Conservation (phyloP, 768 basidiomycete species). For the Auriscalpium orientale region DNA sequence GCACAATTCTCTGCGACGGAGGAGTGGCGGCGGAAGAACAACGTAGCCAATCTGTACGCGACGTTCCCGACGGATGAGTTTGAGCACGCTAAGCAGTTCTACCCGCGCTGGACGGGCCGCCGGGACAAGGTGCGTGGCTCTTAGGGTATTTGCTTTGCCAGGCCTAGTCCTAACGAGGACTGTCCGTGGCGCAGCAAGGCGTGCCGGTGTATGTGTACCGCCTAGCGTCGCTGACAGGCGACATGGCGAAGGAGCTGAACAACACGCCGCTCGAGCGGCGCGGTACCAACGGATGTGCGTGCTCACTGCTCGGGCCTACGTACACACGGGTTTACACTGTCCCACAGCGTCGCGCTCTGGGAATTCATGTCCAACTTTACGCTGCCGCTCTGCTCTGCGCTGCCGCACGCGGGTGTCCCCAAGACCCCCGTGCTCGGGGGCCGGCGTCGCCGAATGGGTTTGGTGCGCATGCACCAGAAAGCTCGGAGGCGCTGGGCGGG, state of each 20-base stretch:
- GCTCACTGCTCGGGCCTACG: background rate
- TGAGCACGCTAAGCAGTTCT: constrained; percentile 51
- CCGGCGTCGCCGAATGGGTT: too few species aligned
- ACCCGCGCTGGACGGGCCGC: constrained; percentile 77
- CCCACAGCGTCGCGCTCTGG: constrained; percentile 49
- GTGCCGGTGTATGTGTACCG: constrained; percentile 73
- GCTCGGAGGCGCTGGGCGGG: constrained; percentile 23
- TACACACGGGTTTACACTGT: background rate
- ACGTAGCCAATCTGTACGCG: constrained; percentile 56
- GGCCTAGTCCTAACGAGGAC: background rate
- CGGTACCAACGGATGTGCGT: constrained; percentile 67
- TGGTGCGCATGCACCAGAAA: background rate
- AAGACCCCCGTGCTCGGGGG: background rate
- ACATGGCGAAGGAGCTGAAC: constrained; percentile 54
- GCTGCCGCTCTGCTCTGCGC: constrained; percentile 52
- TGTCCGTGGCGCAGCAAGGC: constrained; percentile 38
- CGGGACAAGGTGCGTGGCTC: constrained; percentile 51
- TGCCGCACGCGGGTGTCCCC: constrained; percentile 40
- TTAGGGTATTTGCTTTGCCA: too few species aligned
- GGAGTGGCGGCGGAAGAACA: constrained; percentile 57
- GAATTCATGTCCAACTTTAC: constrained; percentile 62
- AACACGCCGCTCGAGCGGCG: constrained; percentile 41
- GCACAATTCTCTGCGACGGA: constrained; percentile 65
- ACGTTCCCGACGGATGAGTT: constrained; percentile 54
- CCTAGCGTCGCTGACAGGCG: constrained; percentile 46